Percentiles rank a stretch among this genome's conserved stretches.
These are phyloP conservation scores for Takashimella tepidaria DNA, from an alignment of 1,284 basidiomycete species.

Conservation along the genomic window DNA sequence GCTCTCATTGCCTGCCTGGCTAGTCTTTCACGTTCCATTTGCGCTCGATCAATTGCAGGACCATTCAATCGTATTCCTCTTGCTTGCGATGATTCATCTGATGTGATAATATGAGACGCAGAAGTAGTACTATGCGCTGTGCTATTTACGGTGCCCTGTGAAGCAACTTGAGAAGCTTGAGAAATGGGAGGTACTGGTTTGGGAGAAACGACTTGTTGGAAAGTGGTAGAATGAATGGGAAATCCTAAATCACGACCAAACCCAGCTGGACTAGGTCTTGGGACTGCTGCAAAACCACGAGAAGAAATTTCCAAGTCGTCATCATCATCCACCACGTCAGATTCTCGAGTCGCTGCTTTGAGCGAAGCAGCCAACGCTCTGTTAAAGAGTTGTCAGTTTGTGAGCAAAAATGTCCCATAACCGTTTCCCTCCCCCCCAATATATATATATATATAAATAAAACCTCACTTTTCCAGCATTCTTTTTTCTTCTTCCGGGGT, in stretches of 20 bases:
- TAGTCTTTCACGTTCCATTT: slow-evolving; percentile 40
- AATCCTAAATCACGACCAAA: not conserved
- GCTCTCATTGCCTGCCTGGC: slow-evolving; percentile 31
- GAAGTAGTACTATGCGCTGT: no score
- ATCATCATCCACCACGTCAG: not conserved
- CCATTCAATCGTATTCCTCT: slow-evolving; percentile 9
- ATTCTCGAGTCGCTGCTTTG: no score
- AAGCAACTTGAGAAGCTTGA: no score
- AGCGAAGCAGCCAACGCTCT: slow-evolving; percentile 37
- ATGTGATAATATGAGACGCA: no score
- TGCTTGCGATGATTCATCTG: slow-evolving; percentile 1
- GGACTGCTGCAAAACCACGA: not conserved
- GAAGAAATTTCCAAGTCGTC: slow-evolving; percentile 13
- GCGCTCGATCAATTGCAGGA: slow-evolving; percentile 34
- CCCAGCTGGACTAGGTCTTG: not conserved
- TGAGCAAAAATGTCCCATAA: no score
- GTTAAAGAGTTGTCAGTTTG: slow-evolving; percentile 1
- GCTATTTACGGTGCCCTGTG: no score
- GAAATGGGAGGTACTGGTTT: not conserved
- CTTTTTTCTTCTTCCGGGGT: slow-evolving; percentile 39
- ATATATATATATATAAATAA: no score
- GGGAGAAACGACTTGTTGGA: not conserved
- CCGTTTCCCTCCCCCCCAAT: no score
- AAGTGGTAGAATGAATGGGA: not conserved
- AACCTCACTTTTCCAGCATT: slow-evolving; percentile 36